A percentile compares a stretch with the other conserved stretches of the same genome.
Evolutionary conservation across 2,329 filamentous ascomycete genomes (phyloP).

Genomic region (Paraconiothyrium sp.): DNA sequence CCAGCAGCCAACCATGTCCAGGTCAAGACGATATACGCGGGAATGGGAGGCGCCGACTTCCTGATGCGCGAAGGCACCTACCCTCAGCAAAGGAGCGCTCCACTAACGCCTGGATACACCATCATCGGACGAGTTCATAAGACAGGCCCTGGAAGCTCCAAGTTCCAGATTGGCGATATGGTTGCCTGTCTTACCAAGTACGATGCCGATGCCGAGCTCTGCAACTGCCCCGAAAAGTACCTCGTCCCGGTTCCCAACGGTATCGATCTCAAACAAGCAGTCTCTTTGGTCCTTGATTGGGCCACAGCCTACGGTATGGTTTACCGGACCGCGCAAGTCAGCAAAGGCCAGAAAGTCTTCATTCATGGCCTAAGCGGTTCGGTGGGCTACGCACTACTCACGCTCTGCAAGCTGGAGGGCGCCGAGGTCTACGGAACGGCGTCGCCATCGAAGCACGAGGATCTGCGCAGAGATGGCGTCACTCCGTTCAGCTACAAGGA

Average conservation of each 20-base stretch:
- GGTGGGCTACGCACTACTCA: slow-evolving; percentile 57
- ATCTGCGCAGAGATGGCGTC: slow-evolving; percentile 51
- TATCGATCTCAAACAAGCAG: slow-evolving; percentile 54
- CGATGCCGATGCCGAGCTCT: slow-evolving; percentile 54
- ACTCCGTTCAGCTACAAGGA: slow-evolving; percentile 59
- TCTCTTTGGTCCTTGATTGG: slow-evolving; percentile 59
- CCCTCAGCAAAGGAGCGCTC: slow-evolving; percentile 56
- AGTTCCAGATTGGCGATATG: slow-evolving; percentile 35
- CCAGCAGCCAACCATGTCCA: slow-evolving; percentile 58
- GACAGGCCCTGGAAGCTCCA: slow-evolving; percentile 49
- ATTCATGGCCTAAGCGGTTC: slow-evolving; percentile 62
- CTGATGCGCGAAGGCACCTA: slow-evolving; percentile 62
- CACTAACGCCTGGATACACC: slow-evolving; percentile 61
- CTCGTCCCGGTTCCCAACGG: slow-evolving; percentile 54
- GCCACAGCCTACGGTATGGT: slow-evolving; percentile 46
- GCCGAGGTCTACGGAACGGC: slow-evolving; percentile 62
- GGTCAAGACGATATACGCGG: slow-evolving; percentile 58
- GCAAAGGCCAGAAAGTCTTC: slow-evolving; percentile 59
- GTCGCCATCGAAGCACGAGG: slow-evolving; percentile 56
- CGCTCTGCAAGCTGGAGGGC: slow-evolving; percentile 55
- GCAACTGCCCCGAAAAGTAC: slow-evolving; percentile 60
- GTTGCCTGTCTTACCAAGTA: slow-evolving; percentile 43
- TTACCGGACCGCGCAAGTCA: slow-evolving; percentile 50
- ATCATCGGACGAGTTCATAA: slow-evolving; percentile 56
- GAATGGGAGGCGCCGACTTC: slow-evolving; percentile 60